Evolutionary conservation across 371 early-diverging fungal species (phyloP).

Genomic region (Mucor saturninus): DNA sequence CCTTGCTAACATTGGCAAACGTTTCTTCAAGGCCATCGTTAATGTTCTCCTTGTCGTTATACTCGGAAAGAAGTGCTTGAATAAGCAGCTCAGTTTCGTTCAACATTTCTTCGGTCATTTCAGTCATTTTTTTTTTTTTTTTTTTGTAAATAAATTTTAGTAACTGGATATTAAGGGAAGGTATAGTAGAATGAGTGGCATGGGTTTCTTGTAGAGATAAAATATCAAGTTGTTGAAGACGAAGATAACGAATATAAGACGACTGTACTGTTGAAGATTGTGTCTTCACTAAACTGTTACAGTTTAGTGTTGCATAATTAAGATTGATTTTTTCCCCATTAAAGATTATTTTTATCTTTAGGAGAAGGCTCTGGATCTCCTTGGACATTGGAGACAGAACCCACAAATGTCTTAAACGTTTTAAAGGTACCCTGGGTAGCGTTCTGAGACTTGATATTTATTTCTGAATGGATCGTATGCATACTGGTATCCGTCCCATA

Average conservation of each 20-base stretch:
- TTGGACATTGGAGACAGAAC: not conserved
- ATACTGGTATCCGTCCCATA: not conserved
- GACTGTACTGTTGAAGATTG: constrained; percentile 1
- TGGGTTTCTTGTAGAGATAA: constrained; percentile 15
- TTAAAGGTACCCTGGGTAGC: not conserved
- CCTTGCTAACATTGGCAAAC: too few relatives aligned
- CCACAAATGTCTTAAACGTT: not conserved
- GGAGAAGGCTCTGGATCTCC: not conserved
- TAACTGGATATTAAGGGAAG: constrained; percentile 5
- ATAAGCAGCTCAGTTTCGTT: too few relatives aligned
- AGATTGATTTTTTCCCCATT: not conserved
- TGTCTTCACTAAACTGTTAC: constrained; percentile 17
- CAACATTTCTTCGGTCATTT: too few relatives aligned
- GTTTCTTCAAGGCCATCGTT: too few relatives aligned
- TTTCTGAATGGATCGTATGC: not conserved
- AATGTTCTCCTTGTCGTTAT: too few relatives aligned
- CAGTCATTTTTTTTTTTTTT: too few relatives aligned
- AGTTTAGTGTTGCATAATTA: constrained; percentile 6
- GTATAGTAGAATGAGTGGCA: not conserved
- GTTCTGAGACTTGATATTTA: not conserved
- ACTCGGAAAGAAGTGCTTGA: too few relatives aligned
- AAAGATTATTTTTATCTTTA: not conserved
- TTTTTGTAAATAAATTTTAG: too few relatives aligned
- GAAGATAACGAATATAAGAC: constrained; percentile 10
- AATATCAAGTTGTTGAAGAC: constrained; percentile 6